These are phyloP conservation scores for Myochromella boudieri DNA, from an alignment of 768 basidiomycete genomes.

Conservation along the genomic window DNA sequence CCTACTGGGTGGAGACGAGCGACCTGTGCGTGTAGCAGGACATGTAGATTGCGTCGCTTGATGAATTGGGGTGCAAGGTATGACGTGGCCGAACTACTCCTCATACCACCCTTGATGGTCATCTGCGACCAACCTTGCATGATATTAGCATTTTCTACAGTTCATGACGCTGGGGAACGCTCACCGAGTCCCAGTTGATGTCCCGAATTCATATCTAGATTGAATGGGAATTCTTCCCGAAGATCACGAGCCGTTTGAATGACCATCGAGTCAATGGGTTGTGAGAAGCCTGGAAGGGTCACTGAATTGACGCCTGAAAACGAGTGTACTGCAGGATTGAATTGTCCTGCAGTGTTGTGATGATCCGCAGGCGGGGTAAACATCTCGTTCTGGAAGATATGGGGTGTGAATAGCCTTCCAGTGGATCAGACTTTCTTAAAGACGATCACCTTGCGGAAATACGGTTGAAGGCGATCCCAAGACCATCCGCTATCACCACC, in stretches of 20 bases:
- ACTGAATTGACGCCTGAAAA: neutral
- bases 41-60: slow-evolving; percentile 22
- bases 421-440: neutral
- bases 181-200: neutral
- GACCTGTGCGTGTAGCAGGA: slow-evolving; percentile 22
- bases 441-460: slow-evolving; percentile 23
- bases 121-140: neutral
- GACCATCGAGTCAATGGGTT: neutral
- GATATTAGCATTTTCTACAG: neutral
- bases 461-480: slow-evolving; percentile 29
- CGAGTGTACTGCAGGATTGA: slow-evolving; percentile 20
- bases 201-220: slow-evolving; percentile 1
- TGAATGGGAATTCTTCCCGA: neutral
- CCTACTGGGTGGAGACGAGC: slow-evolving; percentile 6
- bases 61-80: slow-evolving; percentile 18
- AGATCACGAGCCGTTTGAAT: neutral
- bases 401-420: slow-evolving; percentile 1
- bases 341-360: slow-evolving; percentile 17
- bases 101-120: slow-evolving; percentile 18
- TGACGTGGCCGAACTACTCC: slow-evolving; percentile 26
- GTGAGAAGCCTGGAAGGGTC: neutral
- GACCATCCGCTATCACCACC: slow-evolving; percentile 31
- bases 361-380: neutral
- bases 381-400: neutral
- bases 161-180: neutral